Evolutionary conservation across 83 land plant genomes (phyloP), one percentile per base, ranked within the genome.

Genomic region (Picea mariana): DNA sequence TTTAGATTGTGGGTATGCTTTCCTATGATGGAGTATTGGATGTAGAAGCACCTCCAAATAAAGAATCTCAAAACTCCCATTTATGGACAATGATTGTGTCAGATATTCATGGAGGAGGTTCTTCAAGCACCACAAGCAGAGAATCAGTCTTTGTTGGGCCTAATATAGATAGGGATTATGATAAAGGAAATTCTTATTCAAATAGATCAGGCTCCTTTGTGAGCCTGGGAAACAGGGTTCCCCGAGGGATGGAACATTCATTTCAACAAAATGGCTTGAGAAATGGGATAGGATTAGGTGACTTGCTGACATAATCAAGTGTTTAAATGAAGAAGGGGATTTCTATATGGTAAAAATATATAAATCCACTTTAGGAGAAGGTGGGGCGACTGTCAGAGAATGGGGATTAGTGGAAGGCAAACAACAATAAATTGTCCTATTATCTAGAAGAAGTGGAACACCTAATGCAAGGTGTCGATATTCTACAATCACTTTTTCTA

Each of bases 1-100:
- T 88, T 81, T 91, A 95, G 1, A 87, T 92, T 79, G 91, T 94
- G 7, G 90, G 90, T 78, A 67, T 97, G 80, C 91, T 97, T 16
- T 95, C 99, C 1, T 90, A 82, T 78, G 98, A 97, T 84, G 97
- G 94, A 26, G 86, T 24, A 38, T 16, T 83, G 27, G 72, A 75
- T 64, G 11, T 20, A 15, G 80, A 62, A 18, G 13, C 67, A 23
- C 67, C 67, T n/a, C 11, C 17, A 1, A 79, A 76, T 31, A 77
- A 9, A 9, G 81, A 79, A 40, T 11, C 21, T 17, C 27, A 58
- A 31, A 79, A 52, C 21, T 77, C 9, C 44, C 80, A 82, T 78
- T 58, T 61, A 62, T 23, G 49, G 67, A 62, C 17, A 21, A 79
- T 79, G 80, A 62, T 27, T 9, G 26, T 76, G 34, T 55, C 79